Evolutionary conservation across 371 early-diverging fungal species (phyloP).

Genomic region (Syncephalastrum sp.): DNA sequence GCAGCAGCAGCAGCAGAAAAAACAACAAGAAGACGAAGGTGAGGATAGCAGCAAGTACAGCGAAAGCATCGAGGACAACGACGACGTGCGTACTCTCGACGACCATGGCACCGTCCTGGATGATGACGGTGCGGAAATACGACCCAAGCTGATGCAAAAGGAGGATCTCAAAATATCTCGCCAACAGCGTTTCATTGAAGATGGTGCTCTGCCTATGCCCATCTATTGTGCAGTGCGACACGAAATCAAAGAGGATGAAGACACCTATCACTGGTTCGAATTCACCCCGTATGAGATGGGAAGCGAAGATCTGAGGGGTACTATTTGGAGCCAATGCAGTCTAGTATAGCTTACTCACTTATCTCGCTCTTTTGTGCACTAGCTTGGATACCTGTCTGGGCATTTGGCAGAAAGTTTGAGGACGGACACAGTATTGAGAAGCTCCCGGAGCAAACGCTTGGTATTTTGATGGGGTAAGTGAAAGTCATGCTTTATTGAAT

Average conservation of each 20-base stretch:
- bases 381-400: slow-evolving; percentile 75
- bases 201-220: slow-evolving; percentile 66
- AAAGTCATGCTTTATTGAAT: not conserved
- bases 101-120: slow-evolving; percentile 17
- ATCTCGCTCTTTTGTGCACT: not conserved
- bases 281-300: slow-evolving; percentile 76
- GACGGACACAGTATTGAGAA: slow-evolving; percentile 52
- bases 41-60: slow-evolving; percentile 12
- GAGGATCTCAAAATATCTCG: slow-evolving; percentile 29
- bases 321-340: not conserved
- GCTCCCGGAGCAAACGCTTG: slow-evolving; percentile 64
- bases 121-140: slow-evolving; percentile 20
- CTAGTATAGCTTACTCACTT: too few species aligned
- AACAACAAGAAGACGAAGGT: not conserved
- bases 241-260: slow-evolving; percentile 30
- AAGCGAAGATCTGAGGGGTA: slow-evolving; percentile 66
- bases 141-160: slow-evolving; percentile 18
- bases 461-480: slow-evolving; percentile 57
- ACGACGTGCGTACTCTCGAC: not conserved
- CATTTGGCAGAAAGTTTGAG: slow-evolving; percentile 68
- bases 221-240: slow-evolving; percentile 72
- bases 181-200: slow-evolving; percentile 50
- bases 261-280: slow-evolving; percentile 75
- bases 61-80: not conserved
- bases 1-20: not conserved